Evolutionary conservation across 805 yeast genomes (phyloP), one percentile per base, ranked within the genome.

Genomic region (Zygosaccharomyces bisporus): DNA sequence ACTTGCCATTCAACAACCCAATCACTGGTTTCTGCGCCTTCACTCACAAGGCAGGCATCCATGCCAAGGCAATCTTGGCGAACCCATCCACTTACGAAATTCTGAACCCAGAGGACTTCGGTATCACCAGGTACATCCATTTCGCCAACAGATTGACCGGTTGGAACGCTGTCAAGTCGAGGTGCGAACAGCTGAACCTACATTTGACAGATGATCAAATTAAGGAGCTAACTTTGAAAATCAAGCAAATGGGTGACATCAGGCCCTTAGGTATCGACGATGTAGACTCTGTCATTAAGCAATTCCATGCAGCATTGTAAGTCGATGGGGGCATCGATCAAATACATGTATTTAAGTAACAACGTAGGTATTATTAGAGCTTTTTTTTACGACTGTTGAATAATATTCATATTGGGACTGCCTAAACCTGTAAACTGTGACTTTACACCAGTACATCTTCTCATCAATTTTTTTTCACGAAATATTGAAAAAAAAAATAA

Each of bases 11-110:
- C 77, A 91, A 91, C 77, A 91, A 93, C 74, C 98, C 98, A 57
- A 88, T 91, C 67, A 91, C 99, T 31, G 99, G 99, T 20, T 93
- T 91, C 83, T 91, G 98, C 76, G 99, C 99, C 30, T 91, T 91
- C 74, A 91, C 99, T 49, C 99, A 91, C 74, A 91, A 91, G 77
- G 99, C 99, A 44, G 99, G 99, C 71, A 90, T 91, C 66, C 99
- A 91, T 69, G 98, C 99, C 58, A 91, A 93, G 77, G 98, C 98
- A 44, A 91, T 91, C 57, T 79, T 91, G 56, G 99, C 99, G 50
- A 91, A 91, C 73, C 99, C 99, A 50, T 88, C 96, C 37, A 93
- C 98, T 13, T 91, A 91, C 68, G 99, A 91, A 75, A 91, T 91
- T 62, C 77, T 91, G 67, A 86, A 85, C 65, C 99, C 99, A 47